These are phyloP conservation scores for Candida pini DNA, from an alignment of 805 yeast genomes.

Conservation along the genomic window DNA sequence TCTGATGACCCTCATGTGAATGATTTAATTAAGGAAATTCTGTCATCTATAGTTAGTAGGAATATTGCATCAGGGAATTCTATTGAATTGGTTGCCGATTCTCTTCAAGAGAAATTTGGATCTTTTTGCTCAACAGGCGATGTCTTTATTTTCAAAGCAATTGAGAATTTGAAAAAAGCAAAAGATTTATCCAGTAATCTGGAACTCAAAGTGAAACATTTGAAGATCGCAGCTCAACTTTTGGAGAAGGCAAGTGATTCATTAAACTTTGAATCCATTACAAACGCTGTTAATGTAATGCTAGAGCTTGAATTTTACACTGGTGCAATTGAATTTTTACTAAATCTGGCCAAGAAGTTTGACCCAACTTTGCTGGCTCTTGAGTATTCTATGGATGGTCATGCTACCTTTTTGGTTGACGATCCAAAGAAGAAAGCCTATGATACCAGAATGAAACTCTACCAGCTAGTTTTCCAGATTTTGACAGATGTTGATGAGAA, in stretches of 20 bases:
- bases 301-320: slow-evolving; percentile 70
- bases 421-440: slow-evolving; percentile 48
- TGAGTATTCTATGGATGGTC: slow-evolving; percentile 43
- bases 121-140: slow-evolving; percentile 92
- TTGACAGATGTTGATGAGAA: slow-evolving; percentile 65
- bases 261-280: slow-evolving; percentile 70
- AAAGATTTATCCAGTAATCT: slow-evolving; percentile 72
- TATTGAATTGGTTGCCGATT: slow-evolving; percentile 81
- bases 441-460: slow-evolving; percentile 52
- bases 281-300: slow-evolving; percentile 76
- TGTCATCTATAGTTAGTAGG: slow-evolving; percentile 83
- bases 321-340: slow-evolving; percentile 78
- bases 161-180: slow-evolving; percentile 86
- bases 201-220: slow-evolving; percentile 59
- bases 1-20: slow-evolving; percentile 52
- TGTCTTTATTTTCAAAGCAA: slow-evolving; percentile 88
- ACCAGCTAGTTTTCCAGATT: slow-evolving; percentile 69
- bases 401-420: slow-evolving; percentile 25
- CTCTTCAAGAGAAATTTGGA: slow-evolving; percentile 89
- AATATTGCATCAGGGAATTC: slow-evolving; percentile 89
- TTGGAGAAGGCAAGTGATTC: slow-evolving; percentile 78
- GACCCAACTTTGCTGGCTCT: slow-evolving; percentile 57
- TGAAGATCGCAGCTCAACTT: slow-evolving; percentile 68
- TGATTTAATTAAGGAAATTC: slow-evolving; percentile 73
- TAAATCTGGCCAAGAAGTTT: slow-evolving; percentile 66